Evolutionary conservation across 176 grass and related monocot genomes (phyloP).

Genomic region (Calamus simplicifolius): DNA sequence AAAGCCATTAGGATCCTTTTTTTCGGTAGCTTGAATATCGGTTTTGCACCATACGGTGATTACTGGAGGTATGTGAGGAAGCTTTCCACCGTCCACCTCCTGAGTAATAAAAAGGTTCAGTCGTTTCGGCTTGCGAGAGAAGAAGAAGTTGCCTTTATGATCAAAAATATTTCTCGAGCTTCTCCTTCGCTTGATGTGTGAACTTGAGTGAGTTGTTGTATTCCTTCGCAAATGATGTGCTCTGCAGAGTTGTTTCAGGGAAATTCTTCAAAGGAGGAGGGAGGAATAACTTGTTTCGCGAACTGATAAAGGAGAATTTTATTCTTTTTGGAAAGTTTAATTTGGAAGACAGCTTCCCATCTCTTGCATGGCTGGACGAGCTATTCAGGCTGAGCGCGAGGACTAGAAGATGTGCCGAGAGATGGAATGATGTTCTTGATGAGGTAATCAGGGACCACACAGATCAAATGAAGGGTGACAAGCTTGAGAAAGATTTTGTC

Average conservation of each 20-base stretch:
- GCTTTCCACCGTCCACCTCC: too few species aligned
- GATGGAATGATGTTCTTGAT: constrained; percentile 40
- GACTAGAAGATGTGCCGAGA: constrained; percentile 15
- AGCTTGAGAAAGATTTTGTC: constrained; percentile 32
- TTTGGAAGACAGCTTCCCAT: constrained; percentile 31
- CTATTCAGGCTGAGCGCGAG: constrained; percentile 16
- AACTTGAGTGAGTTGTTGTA: too few species aligned
- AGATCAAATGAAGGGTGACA: not conserved
- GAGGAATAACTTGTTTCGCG: not conserved
- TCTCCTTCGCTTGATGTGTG: not conserved
- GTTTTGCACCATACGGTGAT: too few species aligned
- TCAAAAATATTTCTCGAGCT: not conserved
- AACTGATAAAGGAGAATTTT: not conserved
- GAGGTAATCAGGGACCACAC: constrained; percentile 24
- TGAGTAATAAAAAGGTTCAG: too few species aligned
- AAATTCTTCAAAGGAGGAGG: not conserved
- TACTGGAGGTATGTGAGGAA: too few species aligned
- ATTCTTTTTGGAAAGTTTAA: not conserved
- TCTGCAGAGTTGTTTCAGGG: constrained; percentile 29
- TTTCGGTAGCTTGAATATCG: too few species aligned
- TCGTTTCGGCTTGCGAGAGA: too few species aligned
- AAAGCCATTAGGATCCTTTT: too few species aligned
- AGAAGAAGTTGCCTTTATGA: not conserved
- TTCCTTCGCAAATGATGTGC: constrained; percentile 19
- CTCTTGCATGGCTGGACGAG: constrained; percentile 23